Percentiles rank a stretch among this genome's conserved stretches.
Evolutionary conservation across 805 yeast genomes (phyloP).

Genomic region (Candida orba): DNA sequence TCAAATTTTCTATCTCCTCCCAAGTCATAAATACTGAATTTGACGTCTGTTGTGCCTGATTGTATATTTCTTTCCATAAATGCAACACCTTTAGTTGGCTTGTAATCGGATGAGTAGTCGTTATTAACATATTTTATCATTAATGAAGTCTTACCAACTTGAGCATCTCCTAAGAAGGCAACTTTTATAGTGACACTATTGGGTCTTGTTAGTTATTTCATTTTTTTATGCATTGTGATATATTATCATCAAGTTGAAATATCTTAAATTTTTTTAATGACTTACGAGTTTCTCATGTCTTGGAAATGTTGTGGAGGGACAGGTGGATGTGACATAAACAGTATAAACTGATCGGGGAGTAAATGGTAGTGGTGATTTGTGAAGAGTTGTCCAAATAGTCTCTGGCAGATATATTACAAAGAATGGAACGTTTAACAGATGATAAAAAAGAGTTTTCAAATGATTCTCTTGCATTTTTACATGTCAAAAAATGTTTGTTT

Average conservation of each 20-base stretch:
- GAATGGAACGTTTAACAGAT: no score
- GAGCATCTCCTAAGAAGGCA: conserved; percentile 92
- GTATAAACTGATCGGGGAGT: background rate
- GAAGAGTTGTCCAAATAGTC: background rate
- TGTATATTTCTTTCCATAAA: conserved; percentile 87
- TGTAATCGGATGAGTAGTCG: conserved; percentile 82
- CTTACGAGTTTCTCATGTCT: conserved; percentile 18
- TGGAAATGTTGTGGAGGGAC: conserved; percentile 18
- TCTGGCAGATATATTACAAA: no score
- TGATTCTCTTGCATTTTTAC: no score
- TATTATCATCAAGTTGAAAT: no score
- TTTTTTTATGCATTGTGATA: background rate
- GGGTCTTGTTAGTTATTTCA: background rate
- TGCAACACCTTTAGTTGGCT: conserved; percentile 92
- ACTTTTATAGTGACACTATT: conserved; percentile 65
- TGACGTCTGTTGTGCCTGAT: conserved; percentile 78
- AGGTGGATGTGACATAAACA: conserved; percentile 11
- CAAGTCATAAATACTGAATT: conserved; percentile 90
- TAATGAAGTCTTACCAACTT: conserved; percentile 89
- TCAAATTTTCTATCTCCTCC: conserved; percentile 95
- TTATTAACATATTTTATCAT: conserved; percentile 98
- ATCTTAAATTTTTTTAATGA: background rate
- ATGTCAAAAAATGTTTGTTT: no score
- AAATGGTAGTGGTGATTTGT: background rate
- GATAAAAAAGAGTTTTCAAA: no score